These are phyloP conservation scores for Suhomyces bribrorum DNA, from an alignment of 1,139 yeast genomes.

Conservation along the genomic window DNA sequence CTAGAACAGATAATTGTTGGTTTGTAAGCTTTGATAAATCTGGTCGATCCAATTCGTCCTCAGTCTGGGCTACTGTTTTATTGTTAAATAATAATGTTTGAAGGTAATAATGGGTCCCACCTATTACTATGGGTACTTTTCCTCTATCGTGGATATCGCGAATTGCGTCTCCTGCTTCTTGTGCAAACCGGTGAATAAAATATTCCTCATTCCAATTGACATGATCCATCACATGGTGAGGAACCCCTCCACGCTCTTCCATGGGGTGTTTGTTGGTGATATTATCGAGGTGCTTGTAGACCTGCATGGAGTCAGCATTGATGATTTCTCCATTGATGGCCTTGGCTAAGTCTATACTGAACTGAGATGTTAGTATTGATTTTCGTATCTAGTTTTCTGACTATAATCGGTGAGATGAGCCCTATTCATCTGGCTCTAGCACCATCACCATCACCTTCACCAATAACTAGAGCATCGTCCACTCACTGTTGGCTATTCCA, in stretches of 20 bases:
- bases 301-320: slow-evolving; percentile 97
- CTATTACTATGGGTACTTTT: slow-evolving; percentile 84
- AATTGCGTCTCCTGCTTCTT: slow-evolving; percentile 63
- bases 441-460: no score
- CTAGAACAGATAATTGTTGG: slow-evolving; percentile 51
- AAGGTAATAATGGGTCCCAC: slow-evolving; percentile 94
- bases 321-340: slow-evolving; percentile 83
- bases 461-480: not conserved
- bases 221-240: slow-evolving; percentile 88
- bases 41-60: slow-evolving; percentile 16
- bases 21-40: slow-evolving; percentile 25
- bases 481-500: not conserved
- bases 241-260: slow-evolving; percentile 67
- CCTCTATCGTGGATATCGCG: slow-evolving; percentile 67
- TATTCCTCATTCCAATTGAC: slow-evolving; percentile 80
- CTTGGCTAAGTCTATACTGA: slow-evolving; percentile 77
- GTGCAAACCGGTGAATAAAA: slow-evolving; percentile 75
- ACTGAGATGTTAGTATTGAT: slow-evolving; percentile 31
- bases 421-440: not conserved
- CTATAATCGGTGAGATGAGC: not conserved
- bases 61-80: slow-evolving; percentile 43
- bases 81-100: slow-evolving; percentile 75
- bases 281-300: slow-evolving; percentile 68
- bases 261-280: slow-evolving; percentile 93
- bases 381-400: no score